Evolutionary conservation across 2,329 filamentous ascomycete species (phyloP), one percentile per base, ranked within the genome.

Genomic region (Purpureocillium lavendulum): DNA sequence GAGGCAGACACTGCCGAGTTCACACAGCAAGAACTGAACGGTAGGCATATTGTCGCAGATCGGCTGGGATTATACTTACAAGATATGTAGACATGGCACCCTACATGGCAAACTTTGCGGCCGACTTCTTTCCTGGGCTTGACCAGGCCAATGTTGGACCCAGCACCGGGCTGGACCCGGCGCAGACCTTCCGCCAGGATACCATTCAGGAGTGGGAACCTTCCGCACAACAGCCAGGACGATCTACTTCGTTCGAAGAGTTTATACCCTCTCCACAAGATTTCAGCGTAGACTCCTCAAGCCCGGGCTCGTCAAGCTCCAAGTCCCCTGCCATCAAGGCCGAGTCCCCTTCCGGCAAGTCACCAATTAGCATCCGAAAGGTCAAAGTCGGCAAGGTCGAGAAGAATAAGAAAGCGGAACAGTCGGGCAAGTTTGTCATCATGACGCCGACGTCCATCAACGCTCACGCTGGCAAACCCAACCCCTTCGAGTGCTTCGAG

Each of bases 401-500:
- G 42, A 75, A 74, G 56, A 67, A 61, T 10, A 26, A 26, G 49
- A 69, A 62, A 50, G 37, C 52, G 13, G 56, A 62, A 7, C 51
- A 61, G 28, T 50, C 59, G 15, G 65, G 63, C 49, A 71, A 71
- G 40, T 75, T 77, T 50, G 65, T 76, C 49, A 71, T 77, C 42
- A 65, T 77, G 40, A 76, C 72, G 2, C 71, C 73, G 4, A 68
- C 64, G 30, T 67, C 69, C 17, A 74, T 76, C 54, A 67, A 61
- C 46, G 67, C 69, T n/a, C 65, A 69, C 39, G 62, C 65, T 14
- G 69, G 69, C 35, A 67, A 64, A 32, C 62, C 66, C 32, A 75
- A 74, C 49, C 66, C 66, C 2, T 77, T 67, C 43, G 72, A 77
- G 42, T 75, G 71, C 47, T 71, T 75, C 50, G 72, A 77, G 48